Evolutionary conservation across 257 asterid genomes (phyloP).

Genomic region (Solanum appendiculatum): DNA sequence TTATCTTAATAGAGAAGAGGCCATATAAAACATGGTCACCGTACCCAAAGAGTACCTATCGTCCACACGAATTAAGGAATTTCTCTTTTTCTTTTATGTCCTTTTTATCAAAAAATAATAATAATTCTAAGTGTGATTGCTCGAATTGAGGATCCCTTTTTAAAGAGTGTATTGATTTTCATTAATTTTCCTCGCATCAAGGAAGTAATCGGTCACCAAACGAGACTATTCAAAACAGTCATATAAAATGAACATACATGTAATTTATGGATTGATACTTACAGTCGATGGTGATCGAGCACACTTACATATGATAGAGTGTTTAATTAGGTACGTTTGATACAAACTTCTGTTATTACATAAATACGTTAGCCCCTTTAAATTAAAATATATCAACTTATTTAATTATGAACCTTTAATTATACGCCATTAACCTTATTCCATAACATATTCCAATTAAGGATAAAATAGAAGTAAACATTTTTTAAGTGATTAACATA

Average conservation of each 20-base stretch:
- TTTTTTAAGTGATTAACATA: neutral
- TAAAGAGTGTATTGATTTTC: too few relatives aligned
- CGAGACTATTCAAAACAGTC: neutral
- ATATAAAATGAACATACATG: neutral
- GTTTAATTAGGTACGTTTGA: neutral
- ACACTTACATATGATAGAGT: neutral
- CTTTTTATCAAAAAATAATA: too few relatives aligned
- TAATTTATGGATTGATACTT: neutral
- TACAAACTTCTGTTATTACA: neutral
- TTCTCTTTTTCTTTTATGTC: too few relatives aligned
- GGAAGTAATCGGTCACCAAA: neutral
- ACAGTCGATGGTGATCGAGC: neutral
- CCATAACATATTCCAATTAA: neutral
- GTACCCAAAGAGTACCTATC: neutral
- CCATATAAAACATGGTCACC: neutral
- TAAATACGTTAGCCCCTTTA: neutral
- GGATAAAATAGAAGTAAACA: neutral
- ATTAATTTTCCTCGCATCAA: neutral
- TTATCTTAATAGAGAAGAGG: neutral
- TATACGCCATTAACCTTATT: neutral
- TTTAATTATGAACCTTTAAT: neutral
- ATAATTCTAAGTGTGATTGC: too few relatives aligned
- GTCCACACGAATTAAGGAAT: neutral
- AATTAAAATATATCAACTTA: neutral
- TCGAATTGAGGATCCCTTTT: too few relatives aligned